Base-by-base conservation (phyloP, 495 filamentous ascomycete genomes). In the Aspergillus saccharolyticus region DNA sequence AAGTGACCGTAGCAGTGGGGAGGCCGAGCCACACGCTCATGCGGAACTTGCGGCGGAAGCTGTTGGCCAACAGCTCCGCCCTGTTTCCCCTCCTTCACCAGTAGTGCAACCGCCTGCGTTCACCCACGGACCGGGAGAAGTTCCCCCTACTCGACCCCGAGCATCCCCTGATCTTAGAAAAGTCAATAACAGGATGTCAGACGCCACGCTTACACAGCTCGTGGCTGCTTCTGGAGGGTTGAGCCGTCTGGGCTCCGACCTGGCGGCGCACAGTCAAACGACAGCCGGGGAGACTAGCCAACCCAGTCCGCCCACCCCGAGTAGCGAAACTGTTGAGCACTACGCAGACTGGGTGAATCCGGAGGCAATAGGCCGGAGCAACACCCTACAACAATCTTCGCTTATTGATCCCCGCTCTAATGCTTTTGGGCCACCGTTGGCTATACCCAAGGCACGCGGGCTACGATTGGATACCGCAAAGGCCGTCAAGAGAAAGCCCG, bases 161-260 rank as follows among this genome's bases (percentile, higher is more conserved):
- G 80, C 85, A 45, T 83, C 88, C 25, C 79, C 85, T n/a, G 88
- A 92, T 59, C 76, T 90, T 69, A 84, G 87, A 49, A 81, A 83
- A 55, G 88, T 86, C 53, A 92, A 87, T 54, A 90, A 85, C 60
- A 83, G 89, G 12, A 83, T 97, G 71, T 96, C 92, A 20, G 77
- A 83, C 55, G 85, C 83, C 4, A 97, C 92, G 16, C 77, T 97
- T 9, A 78, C 84, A 1, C 89, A 96, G 64, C 66, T 97, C 50
- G 81, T 81, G 28, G 85, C 83, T 43, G 87, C 87, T 42, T 66
- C 63, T 10, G 83, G 82, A 16, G 80, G 77, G 18, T 63, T 82
- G 50, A 70, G 70, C 4, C 62, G 67, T 42, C 58, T 56, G 14
- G 66, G 62, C 49, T 63, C 76, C 30, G 72, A 78, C 22, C 69